Base-by-base conservation (phyloP, 2,329 filamentous ascomycete genomes). In the Polychaeton citri region DNA sequence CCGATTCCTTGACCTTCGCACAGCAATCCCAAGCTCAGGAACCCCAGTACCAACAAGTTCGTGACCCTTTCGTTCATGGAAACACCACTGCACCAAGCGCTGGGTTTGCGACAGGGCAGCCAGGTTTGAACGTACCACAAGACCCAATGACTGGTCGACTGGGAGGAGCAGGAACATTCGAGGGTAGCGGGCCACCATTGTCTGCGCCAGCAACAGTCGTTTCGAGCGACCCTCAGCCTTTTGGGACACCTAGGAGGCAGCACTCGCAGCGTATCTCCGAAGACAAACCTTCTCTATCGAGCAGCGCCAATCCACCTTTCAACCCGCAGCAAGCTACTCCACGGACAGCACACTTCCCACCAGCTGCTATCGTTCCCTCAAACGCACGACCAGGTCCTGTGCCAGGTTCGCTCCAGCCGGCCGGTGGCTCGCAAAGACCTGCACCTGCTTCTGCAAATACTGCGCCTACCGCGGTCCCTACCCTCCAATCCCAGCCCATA, bases 381-480 rank as follows among this genome's bases (percentile, higher is more conserved):
- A 28, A 24, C 24, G 24, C 24, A 10, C 24, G 24, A 7, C 24
- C 24, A 15, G 24, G 24, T 28, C 24, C 24, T 28, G 57, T 81
- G 4, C 76, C 76, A 13, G 74, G 74, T 39, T 69, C 73, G 35
- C 60, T 80, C 30, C 76, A 79, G 51, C 66, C 71, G 43, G 52
- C 61, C 21, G 61, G 58, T 19, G 70, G 69, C 24, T 62, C 61
- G 42, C 54, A 58, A 31, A 66, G 75, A 43, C 72, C 73, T 30
- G 61, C 55, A 20, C 62, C 68, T 21, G 60, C 69, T 28, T 64
- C 69, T 19, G 54, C 67, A 35, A 76, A 72, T 52, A 72, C 72
- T 9, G 70, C 73, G 18, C 69, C 76, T 5, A 64, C 64, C 17
- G 63, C 62, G n/a, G 55, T 75, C 36, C 71, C 74, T 43, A 72